These are phyloP conservation scores for Xeromyces bisporus DNA, from an alignment of 495 filamentous ascomycete species.

Conservation along the genomic window DNA sequence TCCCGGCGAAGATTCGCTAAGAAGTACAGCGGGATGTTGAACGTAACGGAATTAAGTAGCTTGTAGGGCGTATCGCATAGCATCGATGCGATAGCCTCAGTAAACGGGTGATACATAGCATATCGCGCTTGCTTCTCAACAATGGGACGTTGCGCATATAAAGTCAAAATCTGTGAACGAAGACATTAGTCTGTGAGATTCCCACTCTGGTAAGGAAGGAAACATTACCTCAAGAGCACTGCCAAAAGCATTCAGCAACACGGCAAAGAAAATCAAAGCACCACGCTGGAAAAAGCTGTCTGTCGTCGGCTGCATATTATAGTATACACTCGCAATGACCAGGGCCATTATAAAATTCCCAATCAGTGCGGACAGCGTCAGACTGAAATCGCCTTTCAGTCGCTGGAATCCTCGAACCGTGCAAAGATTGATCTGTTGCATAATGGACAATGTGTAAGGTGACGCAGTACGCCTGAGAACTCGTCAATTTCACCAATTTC, in stretches of 20 bases:
- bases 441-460: conserved; percentile 30
- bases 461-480: conserved; percentile 12
- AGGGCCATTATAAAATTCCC: conserved; percentile 69
- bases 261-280: conserved; percentile 82
- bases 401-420: conserved; percentile 36
- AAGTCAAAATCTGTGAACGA: conserved; percentile 35
- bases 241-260: conserved; percentile 77
- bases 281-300: conserved; percentile 67
- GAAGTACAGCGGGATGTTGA: conserved; percentile 46
- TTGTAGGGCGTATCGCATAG: conserved; percentile 46
- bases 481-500: too few species aligned
- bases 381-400: conserved; percentile 56
- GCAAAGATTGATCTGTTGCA: conserved; percentile 33
- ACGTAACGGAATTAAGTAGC: conserved; percentile 30
- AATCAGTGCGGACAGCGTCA: conserved; percentile 58
- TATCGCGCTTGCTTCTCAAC: conserved; percentile 53
- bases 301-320: conserved; percentile 48
- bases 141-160: conserved; percentile 47
- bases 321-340: conserved; percentile 81
- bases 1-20: conserved; percentile 37
- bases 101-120: conserved; percentile 49
- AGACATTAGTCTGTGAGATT: too few species aligned
- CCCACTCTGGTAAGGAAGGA: too few species aligned
- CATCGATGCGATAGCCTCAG: conserved; percentile 45
- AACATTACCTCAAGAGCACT: conserved; percentile 66